A percentile compares a stretch with the other conserved stretches of the same genome.
Evolutionary conservation across 306 rosid species (phyloP).

Genomic region (Acacia melanoxylon): DNA sequence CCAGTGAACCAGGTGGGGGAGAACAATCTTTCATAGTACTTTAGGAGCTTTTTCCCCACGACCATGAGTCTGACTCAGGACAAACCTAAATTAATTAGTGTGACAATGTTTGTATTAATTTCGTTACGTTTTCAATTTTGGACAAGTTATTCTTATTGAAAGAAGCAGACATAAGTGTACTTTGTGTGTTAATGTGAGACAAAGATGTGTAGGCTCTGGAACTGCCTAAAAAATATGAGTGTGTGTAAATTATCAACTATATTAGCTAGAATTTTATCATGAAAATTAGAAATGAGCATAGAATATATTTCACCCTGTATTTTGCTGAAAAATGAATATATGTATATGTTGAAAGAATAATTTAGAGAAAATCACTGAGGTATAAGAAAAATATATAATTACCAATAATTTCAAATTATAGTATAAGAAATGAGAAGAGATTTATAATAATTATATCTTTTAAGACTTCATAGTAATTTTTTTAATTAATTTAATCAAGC

Average conservation of each 20-base stretch:
- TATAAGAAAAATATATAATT: too few relatives aligned
- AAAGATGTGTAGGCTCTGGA: not conserved
- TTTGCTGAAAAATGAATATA: not conserved
- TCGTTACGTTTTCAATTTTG: not conserved
- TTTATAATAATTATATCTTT: too few relatives aligned
- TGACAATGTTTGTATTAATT: not conserved
- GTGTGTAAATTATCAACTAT: not conserved
- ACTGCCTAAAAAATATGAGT: not conserved
- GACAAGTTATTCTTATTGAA: not conserved
- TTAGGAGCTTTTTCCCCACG: too few relatives aligned
- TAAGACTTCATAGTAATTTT: too few relatives aligned
- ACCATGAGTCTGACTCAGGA: fast-evolving
- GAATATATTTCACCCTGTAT: not conserved
- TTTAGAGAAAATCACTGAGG: not conserved
- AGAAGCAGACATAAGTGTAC: not conserved
- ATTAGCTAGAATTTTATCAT: not conserved
- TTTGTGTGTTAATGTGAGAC: not conserved
- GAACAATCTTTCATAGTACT: too few relatives aligned
- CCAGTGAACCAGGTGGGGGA: too few relatives aligned
- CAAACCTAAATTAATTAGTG: not conserved
- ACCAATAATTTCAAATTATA: too few relatives aligned
- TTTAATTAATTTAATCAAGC: not conserved
- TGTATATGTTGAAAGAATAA: not conserved
- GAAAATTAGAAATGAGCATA: not conserved
- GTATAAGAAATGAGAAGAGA: too few relatives aligned